Base-by-base conservation (phyloP, 164 flowering plant genomes). In the Stephania japonica region DNA sequence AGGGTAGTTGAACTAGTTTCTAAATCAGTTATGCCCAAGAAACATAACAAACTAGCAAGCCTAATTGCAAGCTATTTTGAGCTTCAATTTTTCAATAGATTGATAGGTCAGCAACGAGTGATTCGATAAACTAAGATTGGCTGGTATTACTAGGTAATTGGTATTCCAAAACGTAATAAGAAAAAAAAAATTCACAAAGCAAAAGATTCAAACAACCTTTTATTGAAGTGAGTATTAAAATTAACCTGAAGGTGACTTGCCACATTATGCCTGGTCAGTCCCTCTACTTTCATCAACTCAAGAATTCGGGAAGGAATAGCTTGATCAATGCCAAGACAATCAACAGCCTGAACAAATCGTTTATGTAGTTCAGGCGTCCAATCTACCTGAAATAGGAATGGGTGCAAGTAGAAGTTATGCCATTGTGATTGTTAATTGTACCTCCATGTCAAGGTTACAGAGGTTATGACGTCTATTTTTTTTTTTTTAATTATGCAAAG, bases 201-300 rank as follows among this genome's bases (percentile, higher is more conserved):
- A 56, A 19, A 56, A 16, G 6, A 19, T 56, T 2, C 19, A 19
- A 56, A 16, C 12, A 2, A 6, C 18, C 18, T 66, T 27, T 18
- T 26, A 32, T 66, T 1, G 9, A 32, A 32, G 43, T 66, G 69
- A 14, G 7, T 12, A 7, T 66, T 10, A 23, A 63, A 5, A 75
- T 80, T 32, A 61, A 90, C 97, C 93, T 92, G 97, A 42, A 92
- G 89, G 83, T 92, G 97, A 73, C 97, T 92, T 66, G 97, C 97
- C 6, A 92, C 87, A 80, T 92, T 92, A 73, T 92, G 97, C 79
- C 97, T 82, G 2, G 94, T 92, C 72, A 92, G 81, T 18, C 97
- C 94, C 53, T 90, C 92, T 26, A 85, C 92, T 77, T 88, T 89
- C 97, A 92, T 92, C 70, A 88, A 75, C 78, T 90, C 94, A 27